Conservation (phyloP, 306 rosid genomes). For the Quercus rubra region DNA sequence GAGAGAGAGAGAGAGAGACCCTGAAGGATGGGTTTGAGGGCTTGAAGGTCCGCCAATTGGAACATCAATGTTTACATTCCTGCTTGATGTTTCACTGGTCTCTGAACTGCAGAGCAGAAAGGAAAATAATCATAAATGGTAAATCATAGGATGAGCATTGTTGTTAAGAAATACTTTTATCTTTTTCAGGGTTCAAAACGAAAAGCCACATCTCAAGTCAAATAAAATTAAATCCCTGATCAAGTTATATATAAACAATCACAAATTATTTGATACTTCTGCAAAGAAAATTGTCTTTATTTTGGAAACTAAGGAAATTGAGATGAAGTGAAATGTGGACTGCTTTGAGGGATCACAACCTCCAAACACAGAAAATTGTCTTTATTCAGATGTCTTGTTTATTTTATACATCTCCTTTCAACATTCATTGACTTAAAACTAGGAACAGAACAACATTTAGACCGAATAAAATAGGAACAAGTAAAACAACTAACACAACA, state of each 20-base stretch:
- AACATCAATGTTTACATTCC: constrained; percentile 24
- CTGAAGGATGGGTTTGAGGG: constrained; percentile 36
- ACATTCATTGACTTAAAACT: no score
- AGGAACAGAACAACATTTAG: no score
- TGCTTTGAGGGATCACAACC: no score
- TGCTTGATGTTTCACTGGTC: constrained; percentile 35
- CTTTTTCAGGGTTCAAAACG: not conserved
- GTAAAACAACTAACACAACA: no score
- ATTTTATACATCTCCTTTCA: no score
- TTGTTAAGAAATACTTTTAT: not conserved
- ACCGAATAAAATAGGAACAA: no score
- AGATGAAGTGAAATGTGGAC: no score
- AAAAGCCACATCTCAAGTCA: not conserved
- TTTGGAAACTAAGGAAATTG: no score
- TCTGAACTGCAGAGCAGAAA: constrained; percentile 41
- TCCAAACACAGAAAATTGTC: no score
- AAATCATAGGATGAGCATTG: not conserved
- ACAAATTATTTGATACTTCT: not conserved
- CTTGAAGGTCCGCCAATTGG: constrained; percentile 40
- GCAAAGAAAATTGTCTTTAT: no score
- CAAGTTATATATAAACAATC: not conserved
- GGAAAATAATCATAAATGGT: not conserved
- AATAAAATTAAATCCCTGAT: not conserved
- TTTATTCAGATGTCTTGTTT: no score
- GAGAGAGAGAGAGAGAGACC: constrained; percentile 30